A percentile compares a stretch with the other conserved stretches of the same genome.
phyloP scores from a whole-genome alignment of 1,284 basidiomycete species.

The Amylostereum areolatum region DNA sequence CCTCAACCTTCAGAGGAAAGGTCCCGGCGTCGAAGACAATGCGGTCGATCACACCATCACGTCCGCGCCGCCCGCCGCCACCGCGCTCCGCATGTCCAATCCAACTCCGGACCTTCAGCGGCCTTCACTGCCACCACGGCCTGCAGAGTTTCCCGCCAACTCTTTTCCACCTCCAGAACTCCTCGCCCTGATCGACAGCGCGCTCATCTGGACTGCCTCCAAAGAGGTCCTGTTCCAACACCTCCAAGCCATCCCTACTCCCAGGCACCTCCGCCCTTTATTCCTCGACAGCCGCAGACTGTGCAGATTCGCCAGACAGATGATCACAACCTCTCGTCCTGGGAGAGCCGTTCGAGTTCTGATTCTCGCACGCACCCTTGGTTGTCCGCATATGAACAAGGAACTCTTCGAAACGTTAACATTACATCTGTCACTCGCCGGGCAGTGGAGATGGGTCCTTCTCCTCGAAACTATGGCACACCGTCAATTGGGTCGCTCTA shows the following conservation, averaged over 20 bases:
- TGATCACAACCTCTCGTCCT: conserved; percentile 36
- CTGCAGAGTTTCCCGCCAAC: background rate
- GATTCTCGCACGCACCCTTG: conserved; percentile 40
- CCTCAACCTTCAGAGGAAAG: background rate
- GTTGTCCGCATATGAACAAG: conserved; percentile 37
- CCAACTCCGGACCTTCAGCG: conserved; percentile 15
- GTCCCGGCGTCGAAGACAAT: too few species aligned
- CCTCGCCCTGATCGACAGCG: conserved; percentile 10
- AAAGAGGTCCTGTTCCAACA: conserved; percentile 17
- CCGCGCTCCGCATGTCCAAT: background rate
- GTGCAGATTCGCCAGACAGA: conserved; percentile 34
- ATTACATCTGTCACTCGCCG: conserved; percentile 36
- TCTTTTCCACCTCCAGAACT: background rate
- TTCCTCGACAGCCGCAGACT: conserved; percentile 33
- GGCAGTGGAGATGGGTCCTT: conserved; percentile 47
- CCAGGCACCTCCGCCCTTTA: background rate
- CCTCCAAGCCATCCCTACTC: conserved; percentile 23
- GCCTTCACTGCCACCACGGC: background rate
- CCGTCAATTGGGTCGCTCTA: conserved; percentile 39
- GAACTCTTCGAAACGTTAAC: conserved; percentile 55
- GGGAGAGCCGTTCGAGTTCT: conserved; percentile 38
- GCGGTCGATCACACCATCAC: too few species aligned
- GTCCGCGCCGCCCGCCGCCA: too few species aligned
- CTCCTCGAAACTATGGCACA: conserved; percentile 39
- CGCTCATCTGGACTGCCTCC: conserved; percentile 9